Conservation (phyloP, 73 alveolate genomes). For the Uronychia setigera region DNA sequence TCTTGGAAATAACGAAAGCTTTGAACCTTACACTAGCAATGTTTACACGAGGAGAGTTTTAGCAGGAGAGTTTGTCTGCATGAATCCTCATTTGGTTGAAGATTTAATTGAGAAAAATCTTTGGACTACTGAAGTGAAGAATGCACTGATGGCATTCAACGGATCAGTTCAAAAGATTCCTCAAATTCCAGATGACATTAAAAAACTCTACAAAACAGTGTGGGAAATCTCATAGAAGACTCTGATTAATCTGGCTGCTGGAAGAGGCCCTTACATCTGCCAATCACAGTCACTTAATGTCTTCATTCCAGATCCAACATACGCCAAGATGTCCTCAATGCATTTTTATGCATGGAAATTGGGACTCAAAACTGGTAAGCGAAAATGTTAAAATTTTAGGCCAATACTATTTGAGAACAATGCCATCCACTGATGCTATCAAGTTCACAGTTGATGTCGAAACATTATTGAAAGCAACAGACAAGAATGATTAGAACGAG, state of each 20-base stretch:
- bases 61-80: constrained; percentile 90
- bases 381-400: constrained; percentile 8
- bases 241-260: constrained; percentile 38
- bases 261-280: constrained; percentile 55
- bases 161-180: constrained; percentile 68
- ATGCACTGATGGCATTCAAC: constrained; percentile 75
- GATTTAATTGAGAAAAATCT: constrained; percentile 45
- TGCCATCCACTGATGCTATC: constrained; percentile 39
- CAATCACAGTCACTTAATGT: constrained; percentile 64
- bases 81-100: constrained; percentile 84
- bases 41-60: constrained; percentile 88
- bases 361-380: constrained; percentile 74
- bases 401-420: constrained; percentile 34
- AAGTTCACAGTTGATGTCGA: constrained; percentile 39
- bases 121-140: constrained; percentile 63
- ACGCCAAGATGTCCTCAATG: constrained; percentile 84
- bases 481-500: constrained; percentile 11
- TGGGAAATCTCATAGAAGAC: constrained; percentile 46
- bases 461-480: constrained; percentile 30
- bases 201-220: constrained; percentile 70
- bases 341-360: constrained; percentile 90
- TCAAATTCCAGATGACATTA: constrained; percentile 58
- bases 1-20: constrained; percentile 88
- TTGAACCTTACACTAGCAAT: constrained; percentile 93
- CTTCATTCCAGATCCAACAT: constrained; percentile 29